Percentiles rank a stretch among this genome's conserved stretches.
phyloP scores from a whole-genome alignment of 1,284 basidiomycete genomes.

The Rhodofomes roseus region DNA sequence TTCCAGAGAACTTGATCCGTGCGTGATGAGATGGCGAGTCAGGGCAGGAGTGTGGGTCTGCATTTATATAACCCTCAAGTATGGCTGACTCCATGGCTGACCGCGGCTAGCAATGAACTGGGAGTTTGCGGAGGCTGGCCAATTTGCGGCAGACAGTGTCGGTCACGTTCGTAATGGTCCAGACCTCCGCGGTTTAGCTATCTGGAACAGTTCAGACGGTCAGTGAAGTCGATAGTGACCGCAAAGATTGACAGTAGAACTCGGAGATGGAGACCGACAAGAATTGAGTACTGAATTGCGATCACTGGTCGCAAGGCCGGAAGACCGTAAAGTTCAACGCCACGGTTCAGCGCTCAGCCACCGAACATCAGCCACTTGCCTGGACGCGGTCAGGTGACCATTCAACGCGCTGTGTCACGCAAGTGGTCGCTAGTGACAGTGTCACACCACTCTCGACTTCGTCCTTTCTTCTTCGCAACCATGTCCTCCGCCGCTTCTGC shows the following conservation, averaged over 20 bases:
- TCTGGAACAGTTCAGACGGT: too few relatives aligned
- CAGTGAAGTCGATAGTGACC: too few relatives aligned
- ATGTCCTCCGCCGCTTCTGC: background rate
- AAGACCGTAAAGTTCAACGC: too few relatives aligned
- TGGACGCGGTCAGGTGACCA: background rate
- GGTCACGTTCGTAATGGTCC: background rate
- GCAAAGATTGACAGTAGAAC: too few relatives aligned
- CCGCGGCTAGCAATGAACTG: conserved; percentile 11
- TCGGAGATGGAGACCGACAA: too few relatives aligned
- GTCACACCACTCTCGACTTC: background rate
- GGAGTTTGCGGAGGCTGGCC: background rate
- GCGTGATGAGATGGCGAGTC: background rate
- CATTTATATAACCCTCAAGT: too few relatives aligned
- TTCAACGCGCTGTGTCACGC: background rate
- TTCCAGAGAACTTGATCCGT: background rate
- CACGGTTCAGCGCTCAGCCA: too few relatives aligned
- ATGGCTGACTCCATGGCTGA: too few relatives aligned
- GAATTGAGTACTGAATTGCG: too few relatives aligned
- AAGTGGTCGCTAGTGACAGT: background rate
- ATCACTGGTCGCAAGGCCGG: too few relatives aligned
- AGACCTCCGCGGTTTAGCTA: too few relatives aligned
- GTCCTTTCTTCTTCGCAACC: background rate
- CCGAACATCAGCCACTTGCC: too few relatives aligned
- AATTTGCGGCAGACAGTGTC: background rate
- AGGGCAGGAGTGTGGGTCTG: background rate